Conservation (phyloP, 2,329 filamentous ascomycete genomes). For the Spiromastix sp. region DNA sequence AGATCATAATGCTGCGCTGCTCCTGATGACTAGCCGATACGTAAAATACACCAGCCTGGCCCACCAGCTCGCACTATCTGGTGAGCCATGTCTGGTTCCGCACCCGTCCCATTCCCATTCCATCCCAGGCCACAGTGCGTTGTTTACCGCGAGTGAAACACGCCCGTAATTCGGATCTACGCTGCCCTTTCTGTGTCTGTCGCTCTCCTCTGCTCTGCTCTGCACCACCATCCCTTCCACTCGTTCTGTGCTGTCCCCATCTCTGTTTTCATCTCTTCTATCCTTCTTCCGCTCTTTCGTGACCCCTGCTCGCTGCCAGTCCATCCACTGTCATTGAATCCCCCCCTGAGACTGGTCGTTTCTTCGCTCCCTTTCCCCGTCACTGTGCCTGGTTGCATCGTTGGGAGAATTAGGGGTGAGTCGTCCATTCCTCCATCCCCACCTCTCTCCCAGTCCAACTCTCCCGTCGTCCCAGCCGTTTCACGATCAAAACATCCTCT, state of each 20-base stretch:
- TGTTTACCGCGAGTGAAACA: too few relatives aligned
- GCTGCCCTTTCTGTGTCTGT: too few relatives aligned
- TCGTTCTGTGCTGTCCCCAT: not conserved
- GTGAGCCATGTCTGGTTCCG: too few relatives aligned
- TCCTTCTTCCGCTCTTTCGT: slow-evolving; percentile 1
- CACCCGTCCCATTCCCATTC: too few relatives aligned
- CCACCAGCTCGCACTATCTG: too few relatives aligned
- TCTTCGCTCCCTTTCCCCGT: not conserved
- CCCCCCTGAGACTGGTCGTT: too few relatives aligned
- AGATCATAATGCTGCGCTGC: too few relatives aligned
- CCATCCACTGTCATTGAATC: not conserved
- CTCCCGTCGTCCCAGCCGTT: slow-evolving; percentile 1
- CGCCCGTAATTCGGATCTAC: too few relatives aligned
- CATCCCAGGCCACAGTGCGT: too few relatives aligned
- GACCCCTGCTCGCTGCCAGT: slow-evolving; percentile 2
- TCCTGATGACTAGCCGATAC: too few relatives aligned
- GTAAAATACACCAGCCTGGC: too few relatives aligned
- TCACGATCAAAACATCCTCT: too few relatives aligned
- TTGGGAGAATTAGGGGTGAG: slow-evolving; percentile 6
- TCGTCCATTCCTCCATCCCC: slow-evolving; percentile 4
- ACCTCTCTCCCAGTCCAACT: slow-evolving; percentile 8
- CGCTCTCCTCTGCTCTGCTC: not conserved
- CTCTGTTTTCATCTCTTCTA: not conserved
- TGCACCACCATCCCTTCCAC: slow-evolving; percentile 1
- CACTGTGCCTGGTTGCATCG: not conserved